Conservation (phyloP, 2,329 filamentous ascomycete genomes). For the Trichoderma sp. region DNA sequence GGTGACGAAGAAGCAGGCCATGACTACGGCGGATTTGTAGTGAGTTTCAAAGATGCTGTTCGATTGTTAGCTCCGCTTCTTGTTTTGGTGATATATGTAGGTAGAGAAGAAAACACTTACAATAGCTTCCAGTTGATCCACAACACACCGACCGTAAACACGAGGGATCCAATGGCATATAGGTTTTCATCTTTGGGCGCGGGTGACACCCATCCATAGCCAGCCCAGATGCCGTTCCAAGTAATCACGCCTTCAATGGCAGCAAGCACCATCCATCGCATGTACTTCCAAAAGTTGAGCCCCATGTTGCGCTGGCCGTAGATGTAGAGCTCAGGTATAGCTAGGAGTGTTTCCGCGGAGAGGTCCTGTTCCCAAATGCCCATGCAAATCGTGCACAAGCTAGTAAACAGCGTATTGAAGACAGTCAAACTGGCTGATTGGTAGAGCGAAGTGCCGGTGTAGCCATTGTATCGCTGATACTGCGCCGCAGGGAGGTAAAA, state of each 20-base stretch:
- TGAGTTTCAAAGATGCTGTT: constrained; percentile 69
- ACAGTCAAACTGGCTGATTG: constrained; percentile 83
- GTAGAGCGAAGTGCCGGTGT: constrained; percentile 87
- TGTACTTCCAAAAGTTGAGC: constrained; percentile 71
- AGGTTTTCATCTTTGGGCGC: constrained; percentile 63
- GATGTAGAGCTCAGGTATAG: constrained; percentile 85
- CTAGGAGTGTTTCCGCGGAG: constrained; percentile 77
- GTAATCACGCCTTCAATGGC: constrained; percentile 69
- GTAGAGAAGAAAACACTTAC: constrained; percentile 41
- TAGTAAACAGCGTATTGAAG: constrained; percentile 94
- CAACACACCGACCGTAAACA: constrained; percentile 67
- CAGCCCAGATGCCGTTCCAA: constrained; percentile 62
- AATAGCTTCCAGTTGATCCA: constrained; percentile 77
- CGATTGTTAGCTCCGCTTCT: constrained; percentile 24
- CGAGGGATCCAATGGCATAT: constrained; percentile 70
- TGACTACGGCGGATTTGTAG: constrained; percentile 66
- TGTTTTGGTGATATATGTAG: background rate
- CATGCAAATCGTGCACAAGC: constrained; percentile 80
- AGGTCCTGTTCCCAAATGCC: constrained; percentile 93
- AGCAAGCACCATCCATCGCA: constrained; percentile 75
- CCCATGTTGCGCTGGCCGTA: constrained; percentile 71
- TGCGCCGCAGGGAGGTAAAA: constrained; percentile 84
- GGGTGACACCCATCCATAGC: constrained; percentile 47
- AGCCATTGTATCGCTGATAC: constrained; percentile 80
- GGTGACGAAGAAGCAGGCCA: constrained; percentile 56